These are phyloP conservation scores for Epichloe sp. DNA, from an alignment of 2,329 filamentous ascomycete species.

Conservation along the genomic window DNA sequence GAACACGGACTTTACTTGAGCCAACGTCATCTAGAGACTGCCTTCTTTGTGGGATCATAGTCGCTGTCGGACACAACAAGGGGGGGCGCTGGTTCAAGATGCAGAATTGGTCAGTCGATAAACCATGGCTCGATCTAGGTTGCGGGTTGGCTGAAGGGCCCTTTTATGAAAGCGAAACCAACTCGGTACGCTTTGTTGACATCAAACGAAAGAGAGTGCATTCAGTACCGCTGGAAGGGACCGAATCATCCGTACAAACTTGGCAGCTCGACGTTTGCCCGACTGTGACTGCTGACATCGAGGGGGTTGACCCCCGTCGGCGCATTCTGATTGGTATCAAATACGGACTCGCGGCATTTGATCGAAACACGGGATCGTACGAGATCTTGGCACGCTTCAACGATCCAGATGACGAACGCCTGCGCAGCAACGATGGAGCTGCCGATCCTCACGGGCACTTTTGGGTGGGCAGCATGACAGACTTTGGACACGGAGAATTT, in stretches of 20 bases:
- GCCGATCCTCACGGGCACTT: slow-evolving; percentile 70
- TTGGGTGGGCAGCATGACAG: slow-evolving; percentile 80
- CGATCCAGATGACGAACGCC: slow-evolving; percentile 32
- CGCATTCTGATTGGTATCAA: slow-evolving; percentile 70
- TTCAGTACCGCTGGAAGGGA: slow-evolving; percentile 51
- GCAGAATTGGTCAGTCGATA: slow-evolving; percentile 32
- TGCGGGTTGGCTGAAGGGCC: slow-evolving; percentile 63
- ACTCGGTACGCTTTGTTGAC: slow-evolving; percentile 66
- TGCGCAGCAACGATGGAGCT: slow-evolving; percentile 69
- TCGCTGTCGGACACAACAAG: background rate
- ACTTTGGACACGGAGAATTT: slow-evolving; percentile 45
- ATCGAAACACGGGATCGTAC: slow-evolving; percentile 44
- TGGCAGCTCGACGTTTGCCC: slow-evolving; percentile 39
- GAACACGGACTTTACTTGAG: background rate
- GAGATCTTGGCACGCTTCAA: slow-evolving; percentile 39
- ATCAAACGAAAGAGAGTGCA: slow-evolving; percentile 68
- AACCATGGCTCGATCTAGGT: slow-evolving; percentile 45
- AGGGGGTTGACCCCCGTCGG: slow-evolving; percentile 42
- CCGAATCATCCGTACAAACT: slow-evolving; percentile 50
- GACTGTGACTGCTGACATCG: slow-evolving; percentile 68
- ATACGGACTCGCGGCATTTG: slow-evolving; percentile 65
- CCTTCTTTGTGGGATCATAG: background rate
- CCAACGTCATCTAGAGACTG: too few species aligned
- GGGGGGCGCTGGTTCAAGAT: background rate
- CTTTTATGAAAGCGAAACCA: slow-evolving; percentile 53